A percentile compares a stretch with the other conserved stretches of the same genome.
These are phyloP conservation scores for Fusarium napiforme DNA, from an alignment of 2,329 filamentous ascomycete genomes.

Conservation along the genomic window DNA sequence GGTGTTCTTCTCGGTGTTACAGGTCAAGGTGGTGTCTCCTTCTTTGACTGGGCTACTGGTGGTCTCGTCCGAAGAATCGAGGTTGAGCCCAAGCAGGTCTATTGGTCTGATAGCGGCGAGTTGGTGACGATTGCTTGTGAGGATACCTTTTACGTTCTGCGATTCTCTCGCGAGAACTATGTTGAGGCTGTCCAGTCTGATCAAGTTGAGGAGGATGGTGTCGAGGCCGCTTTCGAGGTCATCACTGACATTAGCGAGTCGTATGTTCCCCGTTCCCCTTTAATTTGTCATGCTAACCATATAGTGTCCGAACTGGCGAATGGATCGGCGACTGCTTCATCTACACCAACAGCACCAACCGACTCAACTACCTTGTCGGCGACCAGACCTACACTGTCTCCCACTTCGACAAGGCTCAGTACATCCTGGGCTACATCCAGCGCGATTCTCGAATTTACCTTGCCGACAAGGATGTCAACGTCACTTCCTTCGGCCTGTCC, in stretches of 20 bases:
- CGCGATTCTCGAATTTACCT: constrained; percentile 96
- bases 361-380: constrained; percentile 96
- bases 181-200: constrained; percentile 84
- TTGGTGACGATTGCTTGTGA: constrained; percentile 93
- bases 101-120: constrained; percentile 98
- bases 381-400: constrained; percentile 98
- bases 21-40: constrained; percentile 91
- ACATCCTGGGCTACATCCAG: constrained; percentile 93
- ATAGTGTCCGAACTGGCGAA: constrained; percentile 87
- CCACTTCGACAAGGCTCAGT: constrained; percentile 96
- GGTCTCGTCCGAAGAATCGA: constrained; percentile 92
- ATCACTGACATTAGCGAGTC: constrained; percentile 95
- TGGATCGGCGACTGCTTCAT: constrained; percentile 99
- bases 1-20: constrained; percentile 93
- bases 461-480: constrained; percentile 92
- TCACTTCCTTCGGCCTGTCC: constrained; percentile 90
- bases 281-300: constrained; percentile 9
- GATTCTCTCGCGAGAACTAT: constrained; percentile 91
- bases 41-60: constrained; percentile 96
- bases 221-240: constrained; percentile 95
- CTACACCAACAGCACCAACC: constrained; percentile 97
- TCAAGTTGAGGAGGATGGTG: constrained; percentile 87
- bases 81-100: constrained; percentile 77
- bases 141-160: constrained; percentile 92
- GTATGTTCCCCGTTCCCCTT: constrained; percentile 54